Conservation (phyloP, 495 filamentous ascomycete species). For the Penicillium daleae region DNA sequence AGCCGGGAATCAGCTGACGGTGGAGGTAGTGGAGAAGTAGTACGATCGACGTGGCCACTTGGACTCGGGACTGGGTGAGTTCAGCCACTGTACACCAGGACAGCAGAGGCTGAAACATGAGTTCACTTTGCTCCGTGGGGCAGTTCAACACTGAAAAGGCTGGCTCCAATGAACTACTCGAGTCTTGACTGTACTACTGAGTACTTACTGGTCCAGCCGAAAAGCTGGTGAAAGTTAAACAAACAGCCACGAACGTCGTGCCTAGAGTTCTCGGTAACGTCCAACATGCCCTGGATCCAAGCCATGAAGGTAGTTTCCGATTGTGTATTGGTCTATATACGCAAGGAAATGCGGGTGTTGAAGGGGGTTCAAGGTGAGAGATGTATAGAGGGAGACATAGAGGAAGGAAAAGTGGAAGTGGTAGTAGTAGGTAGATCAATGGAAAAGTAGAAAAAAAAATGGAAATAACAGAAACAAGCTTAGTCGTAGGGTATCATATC, state of each 20-base stretch:
- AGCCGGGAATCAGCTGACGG: background rate
- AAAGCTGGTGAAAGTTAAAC: background rate
- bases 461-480: constrained; percentile 36
- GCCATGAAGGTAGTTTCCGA: background rate
- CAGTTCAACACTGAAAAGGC: background rate
- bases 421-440: constrained; percentile 1
- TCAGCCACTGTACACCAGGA: too few relatives aligned
- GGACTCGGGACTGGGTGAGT: background rate
- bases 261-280: background rate
- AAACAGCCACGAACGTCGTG: background rate
- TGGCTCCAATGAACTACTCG: background rate
- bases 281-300: background rate
- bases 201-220: background rate
- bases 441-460: constrained; percentile 20
- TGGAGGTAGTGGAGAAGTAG: background rate
- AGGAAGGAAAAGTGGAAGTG: background rate
- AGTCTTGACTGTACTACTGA: too few relatives aligned
- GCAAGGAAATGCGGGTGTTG: constrained; percentile 14
- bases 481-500: constrained; percentile 57
- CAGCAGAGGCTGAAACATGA: constrained; percentile 16
- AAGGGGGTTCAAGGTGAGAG: background rate
- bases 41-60: background rate
- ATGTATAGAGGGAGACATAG: constrained; percentile 1
- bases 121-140: background rate
- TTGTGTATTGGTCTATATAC: constrained; percentile 30